Evolutionary conservation across 2,329 filamentous ascomycete genomes (phyloP).

Genomic region (Pleurostoma richardsiae): DNA sequence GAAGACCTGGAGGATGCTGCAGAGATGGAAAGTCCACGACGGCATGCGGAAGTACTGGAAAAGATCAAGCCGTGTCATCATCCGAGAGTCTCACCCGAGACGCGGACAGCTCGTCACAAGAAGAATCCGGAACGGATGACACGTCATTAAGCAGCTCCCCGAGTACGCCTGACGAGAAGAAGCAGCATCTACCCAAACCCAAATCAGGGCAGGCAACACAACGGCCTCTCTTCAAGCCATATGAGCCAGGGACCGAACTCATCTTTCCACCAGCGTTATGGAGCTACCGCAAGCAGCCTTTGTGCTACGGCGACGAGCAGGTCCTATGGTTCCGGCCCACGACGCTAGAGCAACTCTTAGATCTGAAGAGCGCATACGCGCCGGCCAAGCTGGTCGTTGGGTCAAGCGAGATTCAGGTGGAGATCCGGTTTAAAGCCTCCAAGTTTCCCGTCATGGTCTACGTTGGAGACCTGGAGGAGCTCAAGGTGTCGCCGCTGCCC

Average conservation of each 20-base stretch:
- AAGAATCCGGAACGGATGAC: background rate
- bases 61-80: background rate
- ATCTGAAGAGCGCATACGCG: constrained; percentile 83
- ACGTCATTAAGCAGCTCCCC: constrained; percentile 22
- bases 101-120: background rate
- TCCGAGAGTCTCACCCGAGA: background rate
- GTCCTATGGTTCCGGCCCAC: constrained; percentile 94
- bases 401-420: constrained; percentile 95
- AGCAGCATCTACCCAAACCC: background rate
- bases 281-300: constrained; percentile 72
- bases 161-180: constrained; percentile 37
- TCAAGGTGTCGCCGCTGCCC: constrained; percentile 69
- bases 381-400: constrained; percentile 91
- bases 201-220: constrained; percentile 64
- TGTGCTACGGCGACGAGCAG: constrained; percentile 88
- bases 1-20: background rate
- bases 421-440: constrained; percentile 95
- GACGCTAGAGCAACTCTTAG: constrained; percentile 80
- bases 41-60: background rate
- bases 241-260: constrained; percentile 86
- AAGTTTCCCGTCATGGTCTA: constrained; percentile 86
- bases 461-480: constrained; percentile 86
- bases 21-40: background rate
- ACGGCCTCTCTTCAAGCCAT: constrained; percentile 86
- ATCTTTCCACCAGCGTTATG: constrained; percentile 86